Evolutionary conservation across 192 early-diverging fungal species (phyloP), one percentile per base, ranked within the genome.

Genomic region (Podila epicladia): DNA sequence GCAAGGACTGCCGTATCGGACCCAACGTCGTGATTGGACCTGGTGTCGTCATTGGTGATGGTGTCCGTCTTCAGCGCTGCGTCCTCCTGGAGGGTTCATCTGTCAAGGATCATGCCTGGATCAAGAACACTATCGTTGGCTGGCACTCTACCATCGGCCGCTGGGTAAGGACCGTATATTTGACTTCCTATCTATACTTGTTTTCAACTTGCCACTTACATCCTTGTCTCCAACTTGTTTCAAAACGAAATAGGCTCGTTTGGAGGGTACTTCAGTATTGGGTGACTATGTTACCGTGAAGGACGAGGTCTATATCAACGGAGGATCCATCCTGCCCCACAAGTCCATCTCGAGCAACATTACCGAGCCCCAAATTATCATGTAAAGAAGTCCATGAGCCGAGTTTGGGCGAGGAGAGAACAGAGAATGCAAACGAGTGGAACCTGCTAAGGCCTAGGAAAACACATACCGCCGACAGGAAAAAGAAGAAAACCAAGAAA

Each of bases 11-110:
- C 88, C 91, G 93, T 70, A 98, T 99, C 82, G 98, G 98, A 37
- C 98, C 98, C 51, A 96, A 98, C 82, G 98, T 99, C 28, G 93
- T 95, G 6, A 93, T 99, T 82, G 98, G 97, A 33, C 96, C 97
- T 22, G 92, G 93, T 62, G 93, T 90, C 32, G 88, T 94, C 19
- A 89, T 99, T 68, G 98, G 98, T 69, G 93, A 98, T 79, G 98
- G 98, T 79, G 98, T 98, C 49, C 86, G 98, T 70, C 88, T 99
- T 67, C 91, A 91, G 85, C 91, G 93, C 61, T 91, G 93, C 69
- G 96, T 98, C 41, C 83, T 99, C 22, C 86, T 99, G 87, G 93
- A 96, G 73, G 93, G 91, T 62, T 88, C 92, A 15, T 82, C 86
- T 38, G 87, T 99, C 72, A 95, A 93, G 83, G 96, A 98, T 82